phyloP scores from a whole-genome alignment of 1,139 yeast species.

The Geotrichum aggregatum region DNA sequence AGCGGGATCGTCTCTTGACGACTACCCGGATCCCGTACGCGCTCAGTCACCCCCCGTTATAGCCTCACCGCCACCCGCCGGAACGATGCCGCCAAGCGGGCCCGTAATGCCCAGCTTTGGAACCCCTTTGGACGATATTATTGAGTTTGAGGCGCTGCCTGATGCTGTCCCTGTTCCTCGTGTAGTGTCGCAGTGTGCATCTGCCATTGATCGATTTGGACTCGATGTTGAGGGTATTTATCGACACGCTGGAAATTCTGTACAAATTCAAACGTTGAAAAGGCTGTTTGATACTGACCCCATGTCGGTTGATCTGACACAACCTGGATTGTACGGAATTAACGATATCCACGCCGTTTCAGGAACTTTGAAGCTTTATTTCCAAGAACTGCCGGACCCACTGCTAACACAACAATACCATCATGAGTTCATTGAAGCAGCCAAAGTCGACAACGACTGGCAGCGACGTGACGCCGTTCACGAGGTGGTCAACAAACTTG shows the following conservation, averaged over 20 bases:
- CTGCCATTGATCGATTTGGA: slow-evolving; percentile 80
- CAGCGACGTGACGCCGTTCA: slow-evolving; percentile 72
- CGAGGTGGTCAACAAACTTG: slow-evolving; percentile 79
- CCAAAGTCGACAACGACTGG: slow-evolving; percentile 58
- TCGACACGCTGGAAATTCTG: slow-evolving; percentile 74
- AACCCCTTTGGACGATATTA: slow-evolving; percentile 66
- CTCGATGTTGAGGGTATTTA: slow-evolving; percentile 83
- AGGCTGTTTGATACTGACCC: slow-evolving; percentile 80
- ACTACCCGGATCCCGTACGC: background rate
- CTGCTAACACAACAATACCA: slow-evolving; percentile 63
- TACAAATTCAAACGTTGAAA: slow-evolving; percentile 66
- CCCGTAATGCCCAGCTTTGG: slow-evolving; percentile 57
- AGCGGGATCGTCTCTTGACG: slow-evolving; percentile 2
- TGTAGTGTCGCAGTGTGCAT: slow-evolving; percentile 84
- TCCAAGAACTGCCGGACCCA: slow-evolving; percentile 79
- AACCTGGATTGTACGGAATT: slow-evolving; percentile 44
- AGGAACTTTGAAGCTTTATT: slow-evolving; percentile 67
- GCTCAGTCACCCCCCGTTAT: background rate
- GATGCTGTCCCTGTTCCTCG: slow-evolving; percentile 55
- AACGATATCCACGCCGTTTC: slow-evolving; percentile 57
- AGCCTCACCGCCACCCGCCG: too few relatives aligned
- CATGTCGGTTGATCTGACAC: slow-evolving; percentile 56
- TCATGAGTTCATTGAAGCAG: slow-evolving; percentile 76
- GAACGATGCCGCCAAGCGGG: too few relatives aligned
- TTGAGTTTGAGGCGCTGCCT: slow-evolving; percentile 72